Conservation (phyloP, 108 stramenopile genomes). For the Nannochloropsis salina region DNA sequence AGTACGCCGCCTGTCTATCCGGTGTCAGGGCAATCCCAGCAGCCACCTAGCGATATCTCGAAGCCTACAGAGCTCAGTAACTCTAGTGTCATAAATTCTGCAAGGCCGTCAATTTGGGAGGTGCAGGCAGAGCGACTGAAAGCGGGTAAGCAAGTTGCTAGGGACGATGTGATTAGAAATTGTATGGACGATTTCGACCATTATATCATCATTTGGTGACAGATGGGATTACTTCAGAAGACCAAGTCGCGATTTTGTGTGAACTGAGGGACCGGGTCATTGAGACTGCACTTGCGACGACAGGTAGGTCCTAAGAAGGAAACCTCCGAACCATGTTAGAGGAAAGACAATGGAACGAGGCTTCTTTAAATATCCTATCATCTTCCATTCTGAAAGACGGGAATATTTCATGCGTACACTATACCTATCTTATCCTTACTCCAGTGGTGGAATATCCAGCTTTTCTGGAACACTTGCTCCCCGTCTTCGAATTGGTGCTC, state of each 20-base stretch:
- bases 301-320: background rate
- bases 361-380: too few species aligned
- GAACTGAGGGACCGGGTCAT: background rate
- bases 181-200: background rate
- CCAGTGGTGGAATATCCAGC: background rate
- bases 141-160: background rate
- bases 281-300: background rate
- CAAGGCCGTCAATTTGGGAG: background rate
- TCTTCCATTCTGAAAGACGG: too few species aligned
- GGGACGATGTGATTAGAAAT: background rate
- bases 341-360: too few species aligned
- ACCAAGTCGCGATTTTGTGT: background rate
- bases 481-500: background rate
- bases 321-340: too few species aligned
- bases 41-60: too few species aligned
- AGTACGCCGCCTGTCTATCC: too few species aligned
- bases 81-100: too few species aligned
- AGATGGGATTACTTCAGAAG: background rate
- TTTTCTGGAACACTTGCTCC: background rate
- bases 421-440: background rate
- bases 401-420: too few species aligned
- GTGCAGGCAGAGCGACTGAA: background rate
- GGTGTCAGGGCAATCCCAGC: too few species aligned
- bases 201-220: background rate
- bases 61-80: too few species aligned